Evolutionary conservation across 1,284 basidiomycete species (phyloP).

Genomic region (Microbotryum saponariae): DNA sequence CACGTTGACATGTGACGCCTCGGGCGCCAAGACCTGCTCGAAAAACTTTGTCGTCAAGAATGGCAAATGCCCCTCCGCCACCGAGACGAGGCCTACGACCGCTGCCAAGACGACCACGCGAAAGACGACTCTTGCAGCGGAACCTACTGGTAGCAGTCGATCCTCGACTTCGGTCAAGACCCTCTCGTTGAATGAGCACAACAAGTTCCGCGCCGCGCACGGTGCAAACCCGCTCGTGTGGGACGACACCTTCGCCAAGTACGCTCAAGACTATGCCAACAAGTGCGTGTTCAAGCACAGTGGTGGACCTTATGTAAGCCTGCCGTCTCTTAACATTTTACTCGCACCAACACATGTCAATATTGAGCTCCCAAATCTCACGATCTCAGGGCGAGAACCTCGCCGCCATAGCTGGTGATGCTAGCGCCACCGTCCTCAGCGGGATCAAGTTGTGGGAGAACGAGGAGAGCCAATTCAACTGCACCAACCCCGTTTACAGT

Average conservation of each 20-base stretch:
- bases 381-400: conserved; percentile 27
- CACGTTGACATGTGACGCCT: too few relatives aligned
- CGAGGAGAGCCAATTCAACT: conserved; percentile 19
- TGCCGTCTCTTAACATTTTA: too few relatives aligned
- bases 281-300: conserved; percentile 23
- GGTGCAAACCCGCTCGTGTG: conserved; percentile 14
- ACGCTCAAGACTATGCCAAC: conserved; percentile 16
- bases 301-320: conserved; percentile 13
- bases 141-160: background rate
- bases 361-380: too few relatives aligned
- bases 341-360: too few relatives aligned
- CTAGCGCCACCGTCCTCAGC: background rate
- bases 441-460: conserved; percentile 17
- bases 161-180: background rate
- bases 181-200: conserved; percentile 22
- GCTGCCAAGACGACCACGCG: background rate
- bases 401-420: conserved; percentile 2
- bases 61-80: background rate
- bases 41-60: too few relatives aligned
- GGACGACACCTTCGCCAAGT: conserved; percentile 12
- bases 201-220: conserved; percentile 22
- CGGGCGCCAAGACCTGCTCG: too few relatives aligned
- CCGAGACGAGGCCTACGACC: background rate
- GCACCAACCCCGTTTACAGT: conserved; percentile 15
- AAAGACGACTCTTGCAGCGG: background rate